Base-by-base conservation (phyloP, 1,139 yeast species). In the Diutina sp. region DNA sequence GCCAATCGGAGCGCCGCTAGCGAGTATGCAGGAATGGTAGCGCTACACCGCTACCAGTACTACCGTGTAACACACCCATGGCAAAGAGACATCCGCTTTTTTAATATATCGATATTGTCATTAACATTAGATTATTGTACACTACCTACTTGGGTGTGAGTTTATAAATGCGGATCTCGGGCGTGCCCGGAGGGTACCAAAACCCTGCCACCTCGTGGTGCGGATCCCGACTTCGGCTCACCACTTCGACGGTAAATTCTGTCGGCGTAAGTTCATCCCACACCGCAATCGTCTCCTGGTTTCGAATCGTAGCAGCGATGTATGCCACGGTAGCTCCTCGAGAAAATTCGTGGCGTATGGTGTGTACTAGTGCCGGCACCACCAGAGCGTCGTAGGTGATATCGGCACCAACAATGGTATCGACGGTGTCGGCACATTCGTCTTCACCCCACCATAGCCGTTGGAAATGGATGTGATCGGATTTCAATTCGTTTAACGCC, bases 241-340 rank as follows among this genome's bases (percentile, higher is more conserved):
- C 57, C 0, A 72, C 61, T 3, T 57, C 58, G 73, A 77, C 73
- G 0, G 56, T 47, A 44, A 75, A 72, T 61, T 67, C 60, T 1
- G 58, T 56, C 1, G 54, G 56, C 18, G 87, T 67, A 50, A 69
- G 67, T 1, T 61, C 51, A 59, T 84, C 84, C 79, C 90, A 88
- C 2, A 66, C 72, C 0, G 61, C 60, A 0, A 83, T 69, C 0
- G 96, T 90, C 1, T 71, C 75, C 47, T 69, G 73, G 60, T 86
- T 87, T 57, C 97, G 70, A 7, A 86, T 74, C 0, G 97, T 87
- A 2, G 95, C 93, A 0, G 95, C 83, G 21, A 87, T 74, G n/a
- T 79, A 62, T 2, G 80, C 80, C 38, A 59, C 57, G 6, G 38
- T 28, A 8, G 38, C 41, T 16, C 41, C 41, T 7, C 18, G 12